A percentile compares a stretch with the other conserved stretches of the same genome.
Conservation (phyloP, 139 green algal species). For the Volvox reticuliferus region DNA sequence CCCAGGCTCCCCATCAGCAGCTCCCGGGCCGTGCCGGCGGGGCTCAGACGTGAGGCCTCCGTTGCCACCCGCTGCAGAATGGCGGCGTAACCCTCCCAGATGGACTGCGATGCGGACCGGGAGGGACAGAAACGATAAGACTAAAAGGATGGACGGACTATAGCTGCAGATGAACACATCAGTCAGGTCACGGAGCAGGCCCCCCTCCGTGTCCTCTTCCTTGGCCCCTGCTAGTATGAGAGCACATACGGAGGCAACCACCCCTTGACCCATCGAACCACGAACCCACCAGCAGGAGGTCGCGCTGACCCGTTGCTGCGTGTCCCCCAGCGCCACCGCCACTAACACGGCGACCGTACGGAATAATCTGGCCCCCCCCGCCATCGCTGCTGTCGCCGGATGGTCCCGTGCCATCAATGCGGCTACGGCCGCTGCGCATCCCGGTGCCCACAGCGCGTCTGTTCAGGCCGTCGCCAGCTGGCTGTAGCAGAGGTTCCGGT, state of each 20-base stretch:
- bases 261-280: not conserved
- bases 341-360: conserved; percentile 16
- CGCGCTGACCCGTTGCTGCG: not conserved
- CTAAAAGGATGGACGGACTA: no score
- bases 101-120: not conserved
- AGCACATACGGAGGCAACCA: not conserved
- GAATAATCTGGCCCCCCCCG: not conserved
- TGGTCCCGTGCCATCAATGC: not conserved
- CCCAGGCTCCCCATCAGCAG: conserved; percentile 38
- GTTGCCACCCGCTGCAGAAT: conserved; percentile 35
- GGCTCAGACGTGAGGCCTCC: not conserved
- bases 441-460: not conserved
- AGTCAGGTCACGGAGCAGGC: no score
- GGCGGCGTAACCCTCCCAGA: conserved; percentile 45
- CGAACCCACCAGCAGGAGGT: conserved; percentile 19
- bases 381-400: conserved; percentile 5
- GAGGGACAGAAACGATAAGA: no score
- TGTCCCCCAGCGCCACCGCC: not conserved
- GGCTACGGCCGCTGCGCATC: not conserved
- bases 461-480: not conserved
- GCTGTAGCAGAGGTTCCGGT: not conserved
- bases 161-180: no score
- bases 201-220: no score
- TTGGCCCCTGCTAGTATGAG: no score
- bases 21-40: conserved; percentile 17